A percentile compares a stretch with the other conserved stretches of the same genome.
These are phyloP conservation scores for Phylloporus sp. DNA, from an alignment of 768 basidiomycete genomes.

Conservation along the genomic window DNA sequence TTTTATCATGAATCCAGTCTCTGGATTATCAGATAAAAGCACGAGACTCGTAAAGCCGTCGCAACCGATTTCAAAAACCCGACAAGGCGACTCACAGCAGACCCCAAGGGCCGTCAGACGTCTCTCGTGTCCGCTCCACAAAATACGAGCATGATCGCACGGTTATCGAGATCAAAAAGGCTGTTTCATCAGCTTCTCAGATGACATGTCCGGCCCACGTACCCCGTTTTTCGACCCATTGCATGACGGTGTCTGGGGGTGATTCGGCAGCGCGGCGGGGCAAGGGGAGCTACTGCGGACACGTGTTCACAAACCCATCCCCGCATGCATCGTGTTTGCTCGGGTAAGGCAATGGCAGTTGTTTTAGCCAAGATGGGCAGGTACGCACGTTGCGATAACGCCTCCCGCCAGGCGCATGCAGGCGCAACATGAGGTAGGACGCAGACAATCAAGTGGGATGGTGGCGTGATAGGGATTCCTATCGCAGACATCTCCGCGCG, in stretches of 20 bases:
- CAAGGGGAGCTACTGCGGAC: neutral
- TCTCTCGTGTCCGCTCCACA: neutral
- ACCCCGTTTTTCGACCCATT: neutral
- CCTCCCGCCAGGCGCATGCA: neutral
- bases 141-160: neutral
- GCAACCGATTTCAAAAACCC: too few species aligned
- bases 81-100: too few species aligned
- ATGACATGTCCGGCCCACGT: too few species aligned
- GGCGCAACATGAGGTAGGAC: neutral
- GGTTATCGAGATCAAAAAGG: neutral
- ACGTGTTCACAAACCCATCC: neutral
- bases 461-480: neutral
- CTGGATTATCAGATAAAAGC: too few species aligned
- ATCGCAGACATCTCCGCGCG: slow-evolving; percentile 1
- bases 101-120: too few species aligned
- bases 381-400: neutral
- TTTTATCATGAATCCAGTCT: too few species aligned
- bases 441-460: neutral
- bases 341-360: neutral
- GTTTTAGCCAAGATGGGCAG: neutral
- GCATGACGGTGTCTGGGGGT: too few species aligned
- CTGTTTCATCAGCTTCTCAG: neutral
- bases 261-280: too few species aligned
- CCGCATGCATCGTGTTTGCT: neutral
- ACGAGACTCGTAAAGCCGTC: too few species aligned